phyloP scores from a whole-genome alignment of 2,329 filamentous ascomycete species.

The Dryadomyces quercus-mongolicae region DNA sequence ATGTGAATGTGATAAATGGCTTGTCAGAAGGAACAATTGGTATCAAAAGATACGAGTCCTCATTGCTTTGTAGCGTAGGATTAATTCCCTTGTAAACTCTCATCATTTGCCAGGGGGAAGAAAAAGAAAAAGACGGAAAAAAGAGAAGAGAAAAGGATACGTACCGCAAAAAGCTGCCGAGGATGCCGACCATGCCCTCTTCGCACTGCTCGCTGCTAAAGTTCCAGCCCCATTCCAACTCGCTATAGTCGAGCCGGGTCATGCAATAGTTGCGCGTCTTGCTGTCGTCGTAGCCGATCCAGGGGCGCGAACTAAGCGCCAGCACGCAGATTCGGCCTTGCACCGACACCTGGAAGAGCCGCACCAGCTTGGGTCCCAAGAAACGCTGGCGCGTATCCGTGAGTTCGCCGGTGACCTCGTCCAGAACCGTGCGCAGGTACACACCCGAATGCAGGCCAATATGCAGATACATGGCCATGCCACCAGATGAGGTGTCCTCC shows the following conservation, averaged over 20 bases:
- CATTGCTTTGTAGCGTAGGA: slow-evolving; percentile 43
- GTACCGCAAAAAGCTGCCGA: slow-evolving; percentile 78
- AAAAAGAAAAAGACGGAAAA: slow-evolving; percentile 30
- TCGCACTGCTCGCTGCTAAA: slow-evolving; percentile 92
- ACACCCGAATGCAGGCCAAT: slow-evolving; percentile 94
- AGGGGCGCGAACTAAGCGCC: slow-evolving; percentile 84
- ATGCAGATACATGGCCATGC: slow-evolving; percentile 82
- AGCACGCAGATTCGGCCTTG: slow-evolving; percentile 76
- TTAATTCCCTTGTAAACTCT: slow-evolving; percentile 37
- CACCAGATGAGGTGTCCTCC: slow-evolving; percentile 83
- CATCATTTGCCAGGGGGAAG: slow-evolving; percentile 37
- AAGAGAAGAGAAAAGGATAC: slow-evolving; percentile 12
- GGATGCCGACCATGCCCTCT: slow-evolving; percentile 88
- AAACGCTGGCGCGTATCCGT: slow-evolving; percentile 93
- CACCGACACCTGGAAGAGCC: slow-evolving; percentile 82
- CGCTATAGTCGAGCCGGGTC: slow-evolving; percentile 78
- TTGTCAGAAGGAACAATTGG: slow-evolving; percentile 98
- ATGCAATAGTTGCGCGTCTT: slow-evolving; percentile 82
- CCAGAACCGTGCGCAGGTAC: slow-evolving; percentile 86
- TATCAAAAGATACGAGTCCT: slow-evolving; percentile 43
- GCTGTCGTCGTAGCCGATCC: slow-evolving; percentile 86
- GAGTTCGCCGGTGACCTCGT: slow-evolving; percentile 90
- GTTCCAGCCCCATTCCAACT: slow-evolving; percentile 89
- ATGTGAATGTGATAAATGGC: slow-evolving; percentile 11
- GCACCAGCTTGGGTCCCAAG: slow-evolving; percentile 79